Conservation (phyloP, 108 stramenopile species). For the Cyclotella choctawhatcheeana region DNA sequence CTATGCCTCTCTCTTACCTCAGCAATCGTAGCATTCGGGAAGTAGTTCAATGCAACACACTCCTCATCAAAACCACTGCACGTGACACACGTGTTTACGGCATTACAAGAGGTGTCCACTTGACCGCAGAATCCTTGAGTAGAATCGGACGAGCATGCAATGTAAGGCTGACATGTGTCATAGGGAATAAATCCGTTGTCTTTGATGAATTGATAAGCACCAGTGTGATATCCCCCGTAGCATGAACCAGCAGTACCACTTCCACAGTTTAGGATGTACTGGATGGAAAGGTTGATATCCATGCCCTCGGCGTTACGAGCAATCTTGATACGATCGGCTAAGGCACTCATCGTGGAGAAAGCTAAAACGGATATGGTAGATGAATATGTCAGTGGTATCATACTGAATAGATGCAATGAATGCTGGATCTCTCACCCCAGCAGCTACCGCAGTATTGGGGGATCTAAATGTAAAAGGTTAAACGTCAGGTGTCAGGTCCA, state of each 20-base stretch:
- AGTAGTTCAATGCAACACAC: constrained; percentile 65
- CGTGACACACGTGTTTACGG: constrained; percentile 69
- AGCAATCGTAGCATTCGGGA: constrained; percentile 69
- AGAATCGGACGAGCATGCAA: constrained; percentile 84
- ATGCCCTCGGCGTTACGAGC: constrained; percentile 57
- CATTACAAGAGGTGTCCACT: constrained; percentile 78
- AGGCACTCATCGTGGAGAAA: too few relatives aligned
- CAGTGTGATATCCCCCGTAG: constrained; percentile 76
- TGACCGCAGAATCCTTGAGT: constrained; percentile 78
- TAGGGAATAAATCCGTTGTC: constrained; percentile 59
- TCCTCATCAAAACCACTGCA: constrained; percentile 23
- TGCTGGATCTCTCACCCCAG: constrained; percentile 94
- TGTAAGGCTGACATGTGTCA: constrained; percentile 74
- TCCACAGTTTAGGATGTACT: constrained; percentile 84
- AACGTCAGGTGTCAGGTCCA: too few relatives aligned
- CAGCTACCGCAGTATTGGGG: constrained; percentile 59
- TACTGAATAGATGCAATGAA: too few relatives aligned
- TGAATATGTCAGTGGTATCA: too few relatives aligned
- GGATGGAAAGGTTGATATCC: constrained; percentile 69
- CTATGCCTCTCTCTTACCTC: constrained; percentile 49
- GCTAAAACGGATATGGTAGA: too few relatives aligned
- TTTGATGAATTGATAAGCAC: constrained; percentile 75
- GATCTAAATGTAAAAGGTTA: background rate
- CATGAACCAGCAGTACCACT: constrained; percentile 81
- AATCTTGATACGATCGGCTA: constrained; percentile 94